Conservation (phyloP, 2,329 filamentous ascomycete genomes). For the Fusarium cyanostomum region DNA sequence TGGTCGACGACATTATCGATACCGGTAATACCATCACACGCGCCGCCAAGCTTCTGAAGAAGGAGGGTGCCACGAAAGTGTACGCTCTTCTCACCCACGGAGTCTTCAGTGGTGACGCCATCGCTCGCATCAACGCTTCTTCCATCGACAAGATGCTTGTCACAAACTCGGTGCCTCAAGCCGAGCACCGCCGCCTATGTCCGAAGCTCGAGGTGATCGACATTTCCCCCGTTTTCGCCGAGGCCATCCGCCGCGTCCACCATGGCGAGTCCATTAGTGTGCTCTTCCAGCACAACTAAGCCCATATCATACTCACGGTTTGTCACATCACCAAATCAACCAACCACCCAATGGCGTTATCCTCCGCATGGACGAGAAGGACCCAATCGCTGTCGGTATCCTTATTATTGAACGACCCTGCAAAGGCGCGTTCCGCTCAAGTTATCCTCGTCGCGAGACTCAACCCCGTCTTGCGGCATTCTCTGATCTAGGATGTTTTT, state of each 20-base stretch:
- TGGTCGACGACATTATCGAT: constrained; percentile 94
- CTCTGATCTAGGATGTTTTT: constrained; percentile 35
- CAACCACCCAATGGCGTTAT: constrained; percentile 21
- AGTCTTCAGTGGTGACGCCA: constrained; percentile 93
- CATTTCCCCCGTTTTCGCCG: constrained; percentile 88
- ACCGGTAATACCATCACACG: constrained; percentile 97
- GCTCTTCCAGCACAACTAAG: constrained; percentile 68
- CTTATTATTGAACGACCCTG: constrained; percentile 10
- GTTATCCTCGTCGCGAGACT: constrained; percentile 19
- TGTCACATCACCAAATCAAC: constrained; percentile 20
- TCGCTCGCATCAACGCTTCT: constrained; percentile 92
- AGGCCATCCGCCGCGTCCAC: constrained; percentile 95
- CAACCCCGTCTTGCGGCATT: constrained; percentile 23
- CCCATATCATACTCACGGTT: constrained; percentile 13
- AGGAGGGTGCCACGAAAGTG: constrained; percentile 89
- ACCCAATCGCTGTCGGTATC: constrained; percentile 9
- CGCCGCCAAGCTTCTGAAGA: constrained; percentile 95
- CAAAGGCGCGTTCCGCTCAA: constrained; percentile 6
- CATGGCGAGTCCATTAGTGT: constrained; percentile 98
- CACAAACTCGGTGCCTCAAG: constrained; percentile 93
- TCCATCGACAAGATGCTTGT: constrained; percentile 93
- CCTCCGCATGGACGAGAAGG: constrained; percentile 7
- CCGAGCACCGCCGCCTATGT: constrained; percentile 79
- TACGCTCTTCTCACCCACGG: constrained; percentile 95
- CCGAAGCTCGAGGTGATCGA: constrained; percentile 93